Evolutionary conservation across 2,329 filamentous ascomycete genomes (phyloP), one percentile per base, ranked within the genome.

Genomic region (Daldinia eschscholtzii): DNA sequence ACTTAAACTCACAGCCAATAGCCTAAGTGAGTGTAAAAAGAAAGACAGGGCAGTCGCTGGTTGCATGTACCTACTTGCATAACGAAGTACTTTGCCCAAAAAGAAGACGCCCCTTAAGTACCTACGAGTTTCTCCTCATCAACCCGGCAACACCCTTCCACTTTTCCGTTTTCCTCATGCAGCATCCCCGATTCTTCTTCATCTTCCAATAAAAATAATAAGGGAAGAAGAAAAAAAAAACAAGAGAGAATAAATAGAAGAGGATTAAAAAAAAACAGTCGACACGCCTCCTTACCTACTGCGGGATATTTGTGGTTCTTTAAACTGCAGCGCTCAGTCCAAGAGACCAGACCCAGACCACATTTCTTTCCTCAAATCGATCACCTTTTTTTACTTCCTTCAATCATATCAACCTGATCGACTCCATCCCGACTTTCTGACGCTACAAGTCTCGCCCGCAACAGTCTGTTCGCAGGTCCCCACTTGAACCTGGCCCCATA

Each of bases 111-210:
- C 65, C 66, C 63, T 71, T 71, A 69, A 71, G 68, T 71, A 71
- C 64, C 58, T 68, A 46, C 59, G 65, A 71, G 61, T 63, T 33
- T 60, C 58, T 60, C 48, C 57, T 66, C 46, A 70, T 72, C 70
- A 70, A 71, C 69, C 69, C 69, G 69, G 71, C 71, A 73, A 73
- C 71, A 68, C 69, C 71, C 69, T 67, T 65, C 64, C 57, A 59
- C 57, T 62, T 61, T 41, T 67, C 65, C 68, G 58, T 61, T 62
- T 56, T 52, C 42, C 55, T 61, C 50, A 70, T 65, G 68, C 70
- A 68, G 44, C 61, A 61, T 66, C 44, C 63, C 64, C 56, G 61
- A 63, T 42, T 57, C 52, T 61, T 67, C 64, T 59, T 65, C 58
- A 62, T 53, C 57, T 44, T 56, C 65, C 63, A 64, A 71, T 65